A percentile compares a stretch with the other conserved stretches of the same genome.
Conservation (phyloP, 768 basidiomycete species). For the Termitomyces bulborhizus region DNA sequence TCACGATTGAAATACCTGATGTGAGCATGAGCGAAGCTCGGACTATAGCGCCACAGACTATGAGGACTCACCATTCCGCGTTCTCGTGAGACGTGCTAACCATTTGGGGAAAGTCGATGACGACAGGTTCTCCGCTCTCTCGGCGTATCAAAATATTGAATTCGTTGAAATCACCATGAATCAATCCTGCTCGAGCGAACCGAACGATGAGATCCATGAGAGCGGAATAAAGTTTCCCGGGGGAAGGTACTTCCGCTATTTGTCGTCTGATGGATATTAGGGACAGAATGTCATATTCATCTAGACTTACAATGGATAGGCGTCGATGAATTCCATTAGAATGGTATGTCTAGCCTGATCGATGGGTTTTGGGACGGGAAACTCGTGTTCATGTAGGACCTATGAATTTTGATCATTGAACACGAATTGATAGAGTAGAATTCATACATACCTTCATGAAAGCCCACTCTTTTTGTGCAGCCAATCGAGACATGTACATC, state of each 20-base stretch:
- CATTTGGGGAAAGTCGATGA: constrained; percentile 99
- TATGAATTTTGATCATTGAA: constrained; percentile 22
- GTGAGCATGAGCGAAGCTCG: constrained; percentile 4
- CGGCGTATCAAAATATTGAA: constrained; percentile 95
- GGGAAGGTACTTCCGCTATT: constrained; percentile 74
- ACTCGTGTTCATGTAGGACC: constrained; percentile 88
- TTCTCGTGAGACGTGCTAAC: constrained; percentile 95
- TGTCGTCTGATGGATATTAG: constrained; percentile 57
- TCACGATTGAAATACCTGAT: constrained; percentile 97
- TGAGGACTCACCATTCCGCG: constrained; percentile 76
- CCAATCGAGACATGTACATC: constrained; percentile 98
- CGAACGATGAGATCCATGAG: constrained; percentile 97
- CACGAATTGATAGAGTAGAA: background rate
- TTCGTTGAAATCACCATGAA: constrained; percentile 98
- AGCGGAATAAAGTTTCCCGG: constrained; percentile 83
- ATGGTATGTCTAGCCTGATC: constrained; percentile 95
- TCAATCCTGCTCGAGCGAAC: constrained; percentile 89
- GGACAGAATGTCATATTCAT: constrained; percentile 1
- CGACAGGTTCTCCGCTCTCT: constrained; percentile 66
- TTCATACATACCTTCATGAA: constrained; percentile 82
- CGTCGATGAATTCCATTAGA: constrained; percentile 94
- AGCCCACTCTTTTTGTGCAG: constrained; percentile 96
- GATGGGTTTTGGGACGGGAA: constrained; percentile 89
- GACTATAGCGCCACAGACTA: constrained; percentile 1
- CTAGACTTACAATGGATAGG: constrained; percentile 78